A percentile compares a stretch with the other conserved stretches of the same genome.
phyloP scores from a whole-genome alignment of 768 basidiomycete genomes.

The Russula griseocarnosa region DNA sequence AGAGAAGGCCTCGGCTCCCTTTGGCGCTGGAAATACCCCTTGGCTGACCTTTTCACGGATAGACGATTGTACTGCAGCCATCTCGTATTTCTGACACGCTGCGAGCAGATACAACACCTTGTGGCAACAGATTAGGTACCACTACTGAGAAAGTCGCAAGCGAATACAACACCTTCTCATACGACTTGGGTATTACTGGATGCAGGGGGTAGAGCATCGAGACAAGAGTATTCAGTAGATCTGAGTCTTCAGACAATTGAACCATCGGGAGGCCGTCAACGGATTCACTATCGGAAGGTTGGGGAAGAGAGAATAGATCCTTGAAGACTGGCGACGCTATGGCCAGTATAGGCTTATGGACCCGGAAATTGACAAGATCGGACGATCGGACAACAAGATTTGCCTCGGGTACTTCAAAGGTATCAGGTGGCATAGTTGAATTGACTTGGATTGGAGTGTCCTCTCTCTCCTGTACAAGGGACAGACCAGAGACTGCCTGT shows the following conservation, averaged over 20 bases:
- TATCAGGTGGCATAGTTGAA: not conserved
- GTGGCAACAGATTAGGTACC: no score
- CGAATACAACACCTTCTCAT: not conserved
- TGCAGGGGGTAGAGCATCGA: conserved; percentile 14
- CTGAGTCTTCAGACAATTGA: conserved; percentile 6
- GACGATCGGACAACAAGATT: conserved; percentile 10
- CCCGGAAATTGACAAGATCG: conserved; percentile 8
- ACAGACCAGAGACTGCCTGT: conserved; percentile 10
- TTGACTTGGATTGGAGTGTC: not conserved
- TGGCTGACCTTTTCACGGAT: not conserved
- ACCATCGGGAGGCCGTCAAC: conserved; percentile 4
- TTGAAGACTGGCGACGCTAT: conserved; percentile 13
- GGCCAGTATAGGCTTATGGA: conserved; percentile 16
- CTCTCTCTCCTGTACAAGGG: not conserved
- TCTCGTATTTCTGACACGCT: not conserved
- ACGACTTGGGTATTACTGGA: not conserved
- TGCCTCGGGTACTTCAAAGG: not conserved
- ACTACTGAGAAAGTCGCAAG: no score
- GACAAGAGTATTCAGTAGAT: conserved; percentile 9
- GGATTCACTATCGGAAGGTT: not conserved
- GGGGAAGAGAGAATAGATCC: conserved; percentile 23
- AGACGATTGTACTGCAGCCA: not conserved
- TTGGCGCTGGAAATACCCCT: not conserved
- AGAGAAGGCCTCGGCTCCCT: not conserved
- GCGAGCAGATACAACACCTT: not conserved